Percentiles rank a stretch among this genome's conserved stretches.
Conservation (phyloP, 306 rosid species). For the Cajanus cajan region DNA sequence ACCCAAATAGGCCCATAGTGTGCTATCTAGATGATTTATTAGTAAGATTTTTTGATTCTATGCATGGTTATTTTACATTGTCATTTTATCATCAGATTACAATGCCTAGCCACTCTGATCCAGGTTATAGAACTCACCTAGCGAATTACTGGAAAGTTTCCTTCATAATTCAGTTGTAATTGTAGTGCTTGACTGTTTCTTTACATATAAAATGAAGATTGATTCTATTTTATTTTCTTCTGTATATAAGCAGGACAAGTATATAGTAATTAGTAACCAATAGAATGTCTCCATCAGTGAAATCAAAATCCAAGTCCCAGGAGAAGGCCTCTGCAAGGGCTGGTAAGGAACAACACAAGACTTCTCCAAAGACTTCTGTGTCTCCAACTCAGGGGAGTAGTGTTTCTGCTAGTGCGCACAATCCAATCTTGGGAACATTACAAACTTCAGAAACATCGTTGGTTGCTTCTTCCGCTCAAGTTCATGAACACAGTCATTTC, state of each 20-base stretch:
- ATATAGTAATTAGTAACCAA: background rate
- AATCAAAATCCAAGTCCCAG: conserved; percentile 70
- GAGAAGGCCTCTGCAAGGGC: conserved; percentile 44
- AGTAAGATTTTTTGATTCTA: background rate
- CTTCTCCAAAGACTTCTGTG: conserved; percentile 49
- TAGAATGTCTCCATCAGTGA: conserved; percentile 78
- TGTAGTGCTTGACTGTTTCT: background rate
- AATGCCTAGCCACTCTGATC: background rate
- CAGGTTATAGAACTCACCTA: background rate
- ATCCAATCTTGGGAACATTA: conserved; percentile 69
- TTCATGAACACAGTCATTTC: conserved; percentile 53
- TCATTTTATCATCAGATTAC: background rate
- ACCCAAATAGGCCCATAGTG: no score
- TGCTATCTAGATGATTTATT: background rate
- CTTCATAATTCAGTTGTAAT: background rate
- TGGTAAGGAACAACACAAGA: conserved; percentile 54
- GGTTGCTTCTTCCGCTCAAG: conserved; percentile 42
- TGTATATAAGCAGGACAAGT: conserved; percentile 12
- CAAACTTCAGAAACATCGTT: conserved; percentile 57
- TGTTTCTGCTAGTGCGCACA: conserved; percentile 55
- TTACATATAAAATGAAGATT: background rate
- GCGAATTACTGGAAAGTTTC: background rate
- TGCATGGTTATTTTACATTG: background rate
- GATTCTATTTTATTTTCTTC: background rate
- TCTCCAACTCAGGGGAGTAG: conserved; percentile 50